Base-by-base conservation (phyloP, 495 filamentous ascomycete genomes). In the Tirmania nivea region DNA sequence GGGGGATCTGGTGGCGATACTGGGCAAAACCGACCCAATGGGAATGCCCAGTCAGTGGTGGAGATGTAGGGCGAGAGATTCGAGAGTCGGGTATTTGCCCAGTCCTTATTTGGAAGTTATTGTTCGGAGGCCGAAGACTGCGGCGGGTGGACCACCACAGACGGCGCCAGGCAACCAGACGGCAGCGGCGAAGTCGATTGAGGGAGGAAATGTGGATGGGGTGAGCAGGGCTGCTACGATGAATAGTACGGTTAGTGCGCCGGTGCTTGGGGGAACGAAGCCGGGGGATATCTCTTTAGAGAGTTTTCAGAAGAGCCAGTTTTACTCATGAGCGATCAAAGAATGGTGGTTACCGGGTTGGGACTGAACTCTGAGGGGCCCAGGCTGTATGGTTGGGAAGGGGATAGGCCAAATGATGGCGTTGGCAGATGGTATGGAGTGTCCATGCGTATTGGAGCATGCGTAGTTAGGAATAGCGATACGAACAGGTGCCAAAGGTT, bases 41-140 rank as follows among this genome's bases (percentile, higher is more conserved):
- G 92, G 92, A 49, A 84, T 94, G 59, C 79, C 86, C 11, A 83
- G 78, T 51, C 87, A 96, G 64, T 99, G 90, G 90, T 99, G 90
- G 90, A 78, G 82, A 54, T 99, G 90, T 68, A 74, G 90, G 54
- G 83, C 88, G n/a, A 73, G 92, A 50, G 87, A 96, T 64, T 86
- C 86, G 16, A 71, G 85, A 17, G 79, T 94, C 49, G 90, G 90
- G 2, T 99, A 94, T 63, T 73, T 99, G 10, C 90, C 90, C 7
- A 75, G 79, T 3, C 81, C 83, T 0, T 99, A 94, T 68, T 73
- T 99, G 51, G 87, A 94, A 69, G 74, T 78, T 8, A 82, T 92
- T 54, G 75, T 81, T 61, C 71, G 83, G 57, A 78, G 79, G 65
- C 79, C 78, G 36, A 68, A 67, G 34, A 65, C 71, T 50, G 70